Evolutionary conservation across 179 eudicot species (phyloP).

Genomic region (Drosera spatulata): DNA sequence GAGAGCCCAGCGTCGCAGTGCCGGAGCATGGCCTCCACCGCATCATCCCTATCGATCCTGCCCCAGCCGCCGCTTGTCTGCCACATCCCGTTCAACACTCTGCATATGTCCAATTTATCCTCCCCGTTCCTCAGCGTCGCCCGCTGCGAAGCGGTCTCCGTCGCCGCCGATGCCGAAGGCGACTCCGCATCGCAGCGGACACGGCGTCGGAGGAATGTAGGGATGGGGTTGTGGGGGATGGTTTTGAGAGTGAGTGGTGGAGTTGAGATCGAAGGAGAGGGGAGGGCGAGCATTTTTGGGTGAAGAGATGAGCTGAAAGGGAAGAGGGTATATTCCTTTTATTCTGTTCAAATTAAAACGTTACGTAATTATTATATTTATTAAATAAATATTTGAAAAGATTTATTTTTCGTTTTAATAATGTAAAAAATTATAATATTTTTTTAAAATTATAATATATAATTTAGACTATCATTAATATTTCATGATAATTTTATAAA

Average conservation of each 20-base stretch:
- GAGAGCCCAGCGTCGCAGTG: slow-evolving; percentile 73
- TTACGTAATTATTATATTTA: too few relatives aligned
- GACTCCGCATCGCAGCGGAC: slow-evolving; percentile 27
- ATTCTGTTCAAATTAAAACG: too few relatives aligned
- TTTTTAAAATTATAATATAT: too few relatives aligned
- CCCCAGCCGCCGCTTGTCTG: slow-evolving; percentile 99
- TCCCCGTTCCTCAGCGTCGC: slow-evolving; percentile 43
- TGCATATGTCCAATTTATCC: slow-evolving; percentile 61
- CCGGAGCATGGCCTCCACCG: slow-evolving; percentile 85
- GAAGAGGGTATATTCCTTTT: too few relatives aligned
- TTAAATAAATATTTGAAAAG: too few relatives aligned
- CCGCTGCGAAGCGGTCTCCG: slow-evolving; percentile 23
- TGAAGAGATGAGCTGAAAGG: too few relatives aligned
- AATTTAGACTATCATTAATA: too few relatives aligned
- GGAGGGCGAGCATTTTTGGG: too few relatives aligned
- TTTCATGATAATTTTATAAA: too few relatives aligned
- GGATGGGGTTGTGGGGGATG: slow-evolving; percentile 1
- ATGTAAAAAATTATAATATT: too few relatives aligned
- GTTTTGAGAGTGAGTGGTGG: not conserved
- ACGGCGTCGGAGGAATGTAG: slow-evolving; percentile 9
- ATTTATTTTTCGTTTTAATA: too few relatives aligned
- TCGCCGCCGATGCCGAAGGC: slow-evolving; percentile 10
- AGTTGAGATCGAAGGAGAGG: too few relatives aligned
- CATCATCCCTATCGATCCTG: slow-evolving; percentile 64
- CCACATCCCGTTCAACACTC: slow-evolving; percentile 96